Percentiles rank a stretch among this genome's conserved stretches.
Evolutionary conservation across 345 rosid species (phyloP).

Genomic region (Mercurialis annua): DNA sequence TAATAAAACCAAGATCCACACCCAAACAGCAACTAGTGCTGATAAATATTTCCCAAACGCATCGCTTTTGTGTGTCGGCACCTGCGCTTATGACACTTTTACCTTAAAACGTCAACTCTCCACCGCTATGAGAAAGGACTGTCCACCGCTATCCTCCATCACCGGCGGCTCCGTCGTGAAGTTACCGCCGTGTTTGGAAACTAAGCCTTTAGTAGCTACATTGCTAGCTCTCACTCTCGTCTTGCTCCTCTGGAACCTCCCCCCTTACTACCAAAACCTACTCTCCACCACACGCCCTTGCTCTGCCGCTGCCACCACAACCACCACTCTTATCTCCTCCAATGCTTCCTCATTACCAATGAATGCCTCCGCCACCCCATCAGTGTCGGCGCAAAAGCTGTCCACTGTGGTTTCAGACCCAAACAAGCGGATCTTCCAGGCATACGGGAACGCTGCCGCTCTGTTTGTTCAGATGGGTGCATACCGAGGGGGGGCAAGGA

Average conservation of each 20-base stretch:
- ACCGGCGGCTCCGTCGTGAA: conserved; percentile 33
- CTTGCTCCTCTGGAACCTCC: conserved; percentile 70
- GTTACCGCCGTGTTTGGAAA: conserved; percentile 49
- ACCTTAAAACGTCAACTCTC: conserved; percentile 1
- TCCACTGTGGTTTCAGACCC: conserved; percentile 40
- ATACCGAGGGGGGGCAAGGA: conserved; percentile 70
- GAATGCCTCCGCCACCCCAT: conserved; percentile 24
- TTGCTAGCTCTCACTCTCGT: conserved; percentile 61
- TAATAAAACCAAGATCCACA: background rate
- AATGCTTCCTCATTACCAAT: conserved; percentile 15
- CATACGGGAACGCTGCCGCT: conserved; percentile 85
- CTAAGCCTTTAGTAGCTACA: conserved; percentile 60
- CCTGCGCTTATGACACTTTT: conserved; percentile 11
- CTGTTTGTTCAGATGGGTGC: conserved; percentile 85
- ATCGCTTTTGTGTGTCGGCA: background rate
- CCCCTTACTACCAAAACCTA: conserved; percentile 67
- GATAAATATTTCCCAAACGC: background rate
- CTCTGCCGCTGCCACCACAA: conserved; percentile 32
- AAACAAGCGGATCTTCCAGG: conserved; percentile 58
- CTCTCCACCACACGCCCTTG: conserved; percentile 47
- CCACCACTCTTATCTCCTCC: conserved; percentile 15
- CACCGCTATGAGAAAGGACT: conserved; percentile 53
- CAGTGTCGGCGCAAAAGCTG: conserved; percentile 23
- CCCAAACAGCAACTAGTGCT: background rate
- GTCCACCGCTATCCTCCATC: conserved; percentile 28